Base-by-base conservation (phyloP, 1,139 yeast genomes). In the Tardiomyces blankii region DNA sequence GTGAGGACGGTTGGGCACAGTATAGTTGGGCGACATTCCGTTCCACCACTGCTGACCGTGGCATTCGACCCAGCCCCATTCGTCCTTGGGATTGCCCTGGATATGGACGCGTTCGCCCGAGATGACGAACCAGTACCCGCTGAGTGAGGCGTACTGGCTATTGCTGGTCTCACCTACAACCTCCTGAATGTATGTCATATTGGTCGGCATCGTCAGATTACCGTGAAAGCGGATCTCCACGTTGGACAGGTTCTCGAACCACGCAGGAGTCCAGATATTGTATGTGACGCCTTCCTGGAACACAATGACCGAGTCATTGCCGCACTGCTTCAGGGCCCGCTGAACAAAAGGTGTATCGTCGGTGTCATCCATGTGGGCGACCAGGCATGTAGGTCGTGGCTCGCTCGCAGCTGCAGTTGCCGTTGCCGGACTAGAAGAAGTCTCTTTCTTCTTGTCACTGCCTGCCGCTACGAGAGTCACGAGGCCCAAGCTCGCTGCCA, bases 1-100 rank as follows among this genome's bases (percentile, higher is more conserved):
- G 16, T 13, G 25, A 12, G 41, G 41, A 13, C 41, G 41, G 28
- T 21, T 21, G 7, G 25, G 25, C 27, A 39, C 16, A 4, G 23
- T 39, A 27, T 39, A 19, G 11, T 18, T 18, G 16, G 27, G 41
- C 12, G 16, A 18, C 41, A 39, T 39, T 3, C 13, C n/a, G 11
- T 18, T 21, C 23, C 27, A 39, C 16, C 23, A 39, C 23, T 39
- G 41, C 28, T 39, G 28, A 4, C 41, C 41, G 23, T 39, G 28
- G 27, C 41, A 18, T 18, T 39, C 41, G 28, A 39, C 6, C 41
- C 41, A 39, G 28, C 41, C 41, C 41, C 41, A 39, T n/a, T 18
- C 25, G 3, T 18, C 27, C 14, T 39, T 39, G 28, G 25, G 19
- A 14, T 18, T 19, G 12, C 41, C 41, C n/a, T 39, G 27, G 12